phyloP scores from a whole-genome alignment of 352 stramenopile genomes.

The Pythium phragmiticola region DNA sequence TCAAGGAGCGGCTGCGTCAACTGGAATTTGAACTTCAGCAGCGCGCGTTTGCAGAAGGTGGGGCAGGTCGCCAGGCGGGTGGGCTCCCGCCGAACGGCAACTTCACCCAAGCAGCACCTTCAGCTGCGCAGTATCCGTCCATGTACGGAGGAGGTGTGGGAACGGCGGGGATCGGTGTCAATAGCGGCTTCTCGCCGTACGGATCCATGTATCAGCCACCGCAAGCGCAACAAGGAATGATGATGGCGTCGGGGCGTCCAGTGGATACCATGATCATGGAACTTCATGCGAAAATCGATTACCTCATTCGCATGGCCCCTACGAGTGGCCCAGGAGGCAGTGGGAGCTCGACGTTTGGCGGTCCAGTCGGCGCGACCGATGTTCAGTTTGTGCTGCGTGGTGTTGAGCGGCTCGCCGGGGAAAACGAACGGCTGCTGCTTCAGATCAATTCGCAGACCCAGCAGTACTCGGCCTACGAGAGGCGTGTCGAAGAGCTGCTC shows the following conservation, averaged over 20 bases:
- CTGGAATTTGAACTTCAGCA: conserved; percentile 55
- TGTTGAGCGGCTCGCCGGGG: conserved; percentile 63
- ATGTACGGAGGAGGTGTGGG: conserved; percentile 9
- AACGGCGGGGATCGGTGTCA: background rate
- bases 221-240: conserved; percentile 6
- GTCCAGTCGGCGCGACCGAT: conserved; percentile 43
- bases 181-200: conserved; percentile 11
- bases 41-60: conserved; percentile 36
- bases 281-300: conserved; percentile 74
- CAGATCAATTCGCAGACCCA: conserved; percentile 83
- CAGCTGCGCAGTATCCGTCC: conserved; percentile 10
- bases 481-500: conserved; percentile 65
- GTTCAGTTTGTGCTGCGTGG: conserved; percentile 62
- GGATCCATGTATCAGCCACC: conserved; percentile 13
- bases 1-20: conserved; percentile 55
- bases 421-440: conserved; percentile 72
- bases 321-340: conserved; percentile 12
- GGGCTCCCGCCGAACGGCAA: conserved; percentile 1
- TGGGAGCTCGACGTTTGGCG: conserved; percentile 5
- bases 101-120: conserved; percentile 5
- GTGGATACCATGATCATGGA: conserved; percentile 53
- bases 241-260: conserved; percentile 37
- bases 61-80: conserved; percentile 1
- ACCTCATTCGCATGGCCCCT: conserved; percentile 67
- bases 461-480: conserved; percentile 68